Evolutionary conservation across 2,329 filamentous ascomycete species (phyloP).

Genomic region (Lasiodiplodia gonubiensis): DNA sequence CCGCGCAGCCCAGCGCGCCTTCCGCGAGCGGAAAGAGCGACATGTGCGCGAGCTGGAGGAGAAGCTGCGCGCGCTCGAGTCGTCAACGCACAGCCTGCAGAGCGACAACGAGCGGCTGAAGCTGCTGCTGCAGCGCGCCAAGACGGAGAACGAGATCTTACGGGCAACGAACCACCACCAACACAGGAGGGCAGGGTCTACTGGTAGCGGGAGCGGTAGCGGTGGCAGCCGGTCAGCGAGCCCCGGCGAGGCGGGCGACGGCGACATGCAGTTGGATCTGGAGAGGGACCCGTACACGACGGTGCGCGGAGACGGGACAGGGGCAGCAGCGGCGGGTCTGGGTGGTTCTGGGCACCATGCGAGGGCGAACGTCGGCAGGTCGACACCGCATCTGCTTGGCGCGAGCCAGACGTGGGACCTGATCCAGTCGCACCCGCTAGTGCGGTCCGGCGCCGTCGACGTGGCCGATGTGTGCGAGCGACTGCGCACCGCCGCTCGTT

Average conservation of each 20-base stretch:
- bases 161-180: slow-evolving; percentile 63
- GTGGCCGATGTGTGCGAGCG: slow-evolving; percentile 80
- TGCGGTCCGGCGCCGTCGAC: slow-evolving; percentile 78
- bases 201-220: background rate
- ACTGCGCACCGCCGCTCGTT: slow-evolving; percentile 75
- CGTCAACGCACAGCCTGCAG: slow-evolving; percentile 71
- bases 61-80: slow-evolving; percentile 79
- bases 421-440: slow-evolving; percentile 80
- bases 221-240: background rate
- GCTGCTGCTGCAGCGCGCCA: slow-evolving; percentile 79
- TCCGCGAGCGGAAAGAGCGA: slow-evolving; percentile 92
- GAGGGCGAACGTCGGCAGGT: slow-evolving; percentile 34
- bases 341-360: slow-evolving; percentile 51
- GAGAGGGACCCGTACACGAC: slow-evolving; percentile 22
- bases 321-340: background rate
- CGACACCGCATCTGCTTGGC: slow-evolving; percentile 59
- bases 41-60: slow-evolving; percentile 92
- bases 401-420: slow-evolving; percentile 87
- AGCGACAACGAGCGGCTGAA: slow-evolving; percentile 88
- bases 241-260: slow-evolving; percentile 1
- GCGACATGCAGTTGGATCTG: background rate
- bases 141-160: slow-evolving; percentile 91
- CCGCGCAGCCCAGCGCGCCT: slow-evolving; percentile 83
- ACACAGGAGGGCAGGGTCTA: background rate
- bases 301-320: background rate